Evolutionary conservation across 495 filamentous ascomycete species (phyloP).

Genomic region (Geoglossum glabrum): DNA sequence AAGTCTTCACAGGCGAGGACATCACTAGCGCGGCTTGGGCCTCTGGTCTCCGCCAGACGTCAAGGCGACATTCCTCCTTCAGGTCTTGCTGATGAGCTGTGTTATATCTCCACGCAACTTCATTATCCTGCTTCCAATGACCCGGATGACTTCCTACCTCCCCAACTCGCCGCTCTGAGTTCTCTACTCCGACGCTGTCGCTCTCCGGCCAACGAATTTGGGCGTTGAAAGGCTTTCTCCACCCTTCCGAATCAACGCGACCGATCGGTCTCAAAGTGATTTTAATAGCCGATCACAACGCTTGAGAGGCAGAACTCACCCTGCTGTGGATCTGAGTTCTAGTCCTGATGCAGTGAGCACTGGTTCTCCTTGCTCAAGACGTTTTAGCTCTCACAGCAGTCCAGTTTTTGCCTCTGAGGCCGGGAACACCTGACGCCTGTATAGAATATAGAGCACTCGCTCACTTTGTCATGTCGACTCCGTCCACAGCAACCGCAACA

Average conservation of each 20-base stretch:
- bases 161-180: background rate
- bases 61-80: background rate
- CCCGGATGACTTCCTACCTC: background rate
- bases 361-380: background rate
- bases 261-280: background rate
- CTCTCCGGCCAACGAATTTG: background rate
- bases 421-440: background rate
- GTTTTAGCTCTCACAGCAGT: background rate
- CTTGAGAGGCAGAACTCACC: background rate
- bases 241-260: background rate
- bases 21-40: conserved; percentile 1
- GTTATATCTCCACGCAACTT: background rate
- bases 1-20: background rate
- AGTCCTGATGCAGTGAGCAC: background rate
- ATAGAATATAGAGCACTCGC: background rate
- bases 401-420: background rate
- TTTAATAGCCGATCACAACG: background rate
- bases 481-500: conserved; percentile 62
- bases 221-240: background rate
- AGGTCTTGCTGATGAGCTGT: background rate
- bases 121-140: background rate
- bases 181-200: background rate
- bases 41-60: background rate
- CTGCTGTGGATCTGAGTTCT: background rate
- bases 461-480: conserved; percentile 49